These are phyloP conservation scores for Trypethelium eluteriae DNA, from an alignment of 495 filamentous ascomycete genomes.

Conservation along the genomic window DNA sequence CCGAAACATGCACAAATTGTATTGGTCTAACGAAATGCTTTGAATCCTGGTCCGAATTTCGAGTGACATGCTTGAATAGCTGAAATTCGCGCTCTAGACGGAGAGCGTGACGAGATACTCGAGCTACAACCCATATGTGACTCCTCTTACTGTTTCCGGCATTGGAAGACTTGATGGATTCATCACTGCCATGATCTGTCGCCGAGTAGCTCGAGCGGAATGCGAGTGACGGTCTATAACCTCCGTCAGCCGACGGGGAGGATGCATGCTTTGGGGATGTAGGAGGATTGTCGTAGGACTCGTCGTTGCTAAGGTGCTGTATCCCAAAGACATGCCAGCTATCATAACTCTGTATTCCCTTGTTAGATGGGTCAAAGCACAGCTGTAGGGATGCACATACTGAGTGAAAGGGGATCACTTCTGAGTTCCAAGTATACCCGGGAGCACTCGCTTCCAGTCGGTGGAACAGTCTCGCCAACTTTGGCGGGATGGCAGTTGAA, in stretches of 20 bases:
- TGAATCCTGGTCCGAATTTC: constrained; percentile 63
- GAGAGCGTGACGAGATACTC: constrained; percentile 69
- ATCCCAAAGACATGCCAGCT: constrained; percentile 37
- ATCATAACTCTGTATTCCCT: constrained; percentile 26
- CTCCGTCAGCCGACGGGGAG: constrained; percentile 3
- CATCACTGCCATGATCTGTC: not conserved
- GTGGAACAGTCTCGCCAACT: not conserved
- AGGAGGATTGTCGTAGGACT: not conserved
- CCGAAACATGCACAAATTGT: constrained; percentile 59
- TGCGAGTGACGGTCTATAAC: not conserved
- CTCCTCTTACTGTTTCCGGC: not conserved
- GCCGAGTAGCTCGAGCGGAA: not conserved
- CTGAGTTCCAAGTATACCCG: constrained; percentile 26
- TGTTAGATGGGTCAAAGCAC: not conserved
- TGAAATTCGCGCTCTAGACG: constrained; percentile 80
- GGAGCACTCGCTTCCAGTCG: constrained; percentile 14
- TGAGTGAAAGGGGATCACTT: constrained; percentile 26
- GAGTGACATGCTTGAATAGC: constrained; percentile 60
- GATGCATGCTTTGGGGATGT: not conserved
- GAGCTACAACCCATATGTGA: constrained; percentile 52
- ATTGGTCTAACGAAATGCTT: constrained; percentile 68
- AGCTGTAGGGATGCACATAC: constrained; percentile 13
- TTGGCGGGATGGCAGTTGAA: not conserved
- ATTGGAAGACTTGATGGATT: constrained; percentile 6
- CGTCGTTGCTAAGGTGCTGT: constrained; percentile 9